A percentile compares a stretch with the other conserved stretches of the same genome.
Conservation (phyloP, 306 rosid species). For the Citrullus mucosospermus region DNA sequence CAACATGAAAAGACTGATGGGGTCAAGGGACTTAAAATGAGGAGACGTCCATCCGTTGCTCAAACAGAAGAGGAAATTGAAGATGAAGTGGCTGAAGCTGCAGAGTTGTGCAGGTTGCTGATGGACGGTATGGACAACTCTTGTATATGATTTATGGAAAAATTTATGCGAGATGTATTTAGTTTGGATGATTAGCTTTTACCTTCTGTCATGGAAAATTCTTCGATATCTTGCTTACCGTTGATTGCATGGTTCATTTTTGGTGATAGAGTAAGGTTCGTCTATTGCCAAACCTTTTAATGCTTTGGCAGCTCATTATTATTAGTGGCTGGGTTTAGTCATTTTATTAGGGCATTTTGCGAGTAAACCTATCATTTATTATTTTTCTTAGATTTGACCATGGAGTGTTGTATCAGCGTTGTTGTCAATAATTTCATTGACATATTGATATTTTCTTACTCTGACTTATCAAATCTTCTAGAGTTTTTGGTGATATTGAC, state of each 20-base stretch:
- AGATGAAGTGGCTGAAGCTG: constrained; percentile 92
- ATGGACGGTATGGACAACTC: constrained; percentile 63
- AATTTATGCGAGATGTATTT: neutral
- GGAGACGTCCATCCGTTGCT: constrained; percentile 64
- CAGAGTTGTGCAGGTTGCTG: constrained; percentile 74
- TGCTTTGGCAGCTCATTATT: neutral
- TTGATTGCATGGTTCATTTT: neutral
- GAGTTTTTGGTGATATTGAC: neutral
- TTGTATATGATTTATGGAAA: constrained; percentile 4
- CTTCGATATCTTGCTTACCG: neutral
- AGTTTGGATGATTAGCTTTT: neutral
- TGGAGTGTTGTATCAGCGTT: neutral
- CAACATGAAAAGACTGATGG: constrained; percentile 73
- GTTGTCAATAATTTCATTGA: neutral
- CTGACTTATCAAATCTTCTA: neutral
- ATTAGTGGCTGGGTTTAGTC: neutral
- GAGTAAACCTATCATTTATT: no score
- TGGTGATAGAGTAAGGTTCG: neutral
- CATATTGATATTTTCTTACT: neutral
- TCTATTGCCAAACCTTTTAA: neutral
- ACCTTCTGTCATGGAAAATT: neutral
- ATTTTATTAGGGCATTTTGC: neutral
- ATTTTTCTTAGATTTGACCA: neutral
- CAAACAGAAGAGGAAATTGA: constrained; percentile 90
- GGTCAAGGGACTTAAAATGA: constrained; percentile 87